phyloP scores from a whole-genome alignment of 2,329 filamentous ascomycete genomes.

The Phoma sp. region DNA sequence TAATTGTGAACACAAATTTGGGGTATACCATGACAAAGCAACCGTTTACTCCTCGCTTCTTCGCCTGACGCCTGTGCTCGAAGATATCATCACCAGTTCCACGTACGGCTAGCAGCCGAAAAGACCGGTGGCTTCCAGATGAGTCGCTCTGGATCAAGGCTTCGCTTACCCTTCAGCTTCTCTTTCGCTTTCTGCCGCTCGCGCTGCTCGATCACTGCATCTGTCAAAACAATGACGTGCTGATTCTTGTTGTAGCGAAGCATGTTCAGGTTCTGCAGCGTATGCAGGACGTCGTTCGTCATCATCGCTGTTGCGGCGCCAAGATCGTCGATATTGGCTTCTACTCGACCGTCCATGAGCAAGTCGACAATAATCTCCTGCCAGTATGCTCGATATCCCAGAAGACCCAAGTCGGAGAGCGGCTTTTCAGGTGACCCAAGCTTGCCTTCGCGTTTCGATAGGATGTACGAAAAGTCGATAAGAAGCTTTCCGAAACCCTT shows the following conservation, averaged over 20 bases:
- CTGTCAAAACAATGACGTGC: conserved; percentile 92
- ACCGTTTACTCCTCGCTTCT: not conserved
- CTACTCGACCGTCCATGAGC: conserved; percentile 72
- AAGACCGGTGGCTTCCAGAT: conserved; percentile 98
- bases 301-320: conserved; percentile 88
- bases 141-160: conserved; percentile 79
- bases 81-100: conserved; percentile 77
- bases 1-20: not conserved
- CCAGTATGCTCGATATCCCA: conserved; percentile 98
- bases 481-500: conserved; percentile 92
- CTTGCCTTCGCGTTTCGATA: conserved; percentile 93
- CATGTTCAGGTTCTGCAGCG: conserved; percentile 92
- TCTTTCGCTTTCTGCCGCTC: conserved; percentile 79
- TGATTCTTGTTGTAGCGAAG: conserved; percentile 95
- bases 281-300: conserved; percentile 95
- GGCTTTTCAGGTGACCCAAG: conserved; percentile 97
- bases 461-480: conserved; percentile 97
- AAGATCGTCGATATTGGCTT: conserved; percentile 85
- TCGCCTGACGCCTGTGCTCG: not conserved
- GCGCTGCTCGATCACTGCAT: conserved; percentile 75
- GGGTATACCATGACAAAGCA: conserved; percentile 13
- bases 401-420: conserved; percentile 87
- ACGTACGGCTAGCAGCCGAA: conserved; percentile 85
- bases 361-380: conserved; percentile 91
- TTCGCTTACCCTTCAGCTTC: conserved; percentile 76